phyloP scores from a whole-genome alignment of 306 rosid species.

The Glycine tomentella region DNA sequence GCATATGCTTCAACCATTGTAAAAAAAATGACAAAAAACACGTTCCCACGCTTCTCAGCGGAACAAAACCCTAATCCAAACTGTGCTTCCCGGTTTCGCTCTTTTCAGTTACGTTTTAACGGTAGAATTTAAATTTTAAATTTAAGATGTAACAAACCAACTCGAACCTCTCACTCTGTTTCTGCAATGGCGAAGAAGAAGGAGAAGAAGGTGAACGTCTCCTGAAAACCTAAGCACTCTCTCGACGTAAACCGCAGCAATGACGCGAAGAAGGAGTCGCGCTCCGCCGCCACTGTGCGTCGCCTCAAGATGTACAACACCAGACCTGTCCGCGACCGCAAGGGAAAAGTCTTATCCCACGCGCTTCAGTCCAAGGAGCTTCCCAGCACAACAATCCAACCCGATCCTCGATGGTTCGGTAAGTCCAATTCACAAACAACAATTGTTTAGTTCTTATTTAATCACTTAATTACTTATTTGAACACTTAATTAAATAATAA shows the following conservation, averaged over 20 bases:
- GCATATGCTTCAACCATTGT: background rate
- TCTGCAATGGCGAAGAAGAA: conserved; percentile 76
- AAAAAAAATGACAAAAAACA: background rate
- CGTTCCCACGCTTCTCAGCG: background rate
- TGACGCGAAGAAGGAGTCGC: conserved; percentile 56
- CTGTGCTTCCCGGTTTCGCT: conserved; percentile 10
- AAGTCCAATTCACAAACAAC: background rate
- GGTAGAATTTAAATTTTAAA: too few species aligned
- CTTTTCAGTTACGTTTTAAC: too few species aligned
- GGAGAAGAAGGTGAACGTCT: conserved; percentile 71
- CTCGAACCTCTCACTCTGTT: background rate
- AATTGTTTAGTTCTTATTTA: too few species aligned
- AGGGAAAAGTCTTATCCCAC: conserved; percentile 66
- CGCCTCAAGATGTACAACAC: conserved; percentile 90
- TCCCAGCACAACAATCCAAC: conserved; percentile 82
- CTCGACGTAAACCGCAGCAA: conserved; percentile 76
- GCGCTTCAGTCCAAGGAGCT: conserved; percentile 77
- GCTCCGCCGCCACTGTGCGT: conserved; percentile 87
- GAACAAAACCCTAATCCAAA: conserved; percentile 45
- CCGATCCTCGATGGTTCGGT: conserved; percentile 96
- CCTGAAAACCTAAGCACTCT: conserved; percentile 95
- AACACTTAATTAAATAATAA: background rate
- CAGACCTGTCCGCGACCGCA: conserved; percentile 68
- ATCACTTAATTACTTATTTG: too few species aligned
- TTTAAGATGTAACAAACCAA: background rate